A percentile compares a stretch with the other conserved stretches of the same genome.
These are phyloP conservation scores for Zygoascus flipseniorum DNA, from an alignment of 805 yeast genomes.

Conservation along the genomic window DNA sequence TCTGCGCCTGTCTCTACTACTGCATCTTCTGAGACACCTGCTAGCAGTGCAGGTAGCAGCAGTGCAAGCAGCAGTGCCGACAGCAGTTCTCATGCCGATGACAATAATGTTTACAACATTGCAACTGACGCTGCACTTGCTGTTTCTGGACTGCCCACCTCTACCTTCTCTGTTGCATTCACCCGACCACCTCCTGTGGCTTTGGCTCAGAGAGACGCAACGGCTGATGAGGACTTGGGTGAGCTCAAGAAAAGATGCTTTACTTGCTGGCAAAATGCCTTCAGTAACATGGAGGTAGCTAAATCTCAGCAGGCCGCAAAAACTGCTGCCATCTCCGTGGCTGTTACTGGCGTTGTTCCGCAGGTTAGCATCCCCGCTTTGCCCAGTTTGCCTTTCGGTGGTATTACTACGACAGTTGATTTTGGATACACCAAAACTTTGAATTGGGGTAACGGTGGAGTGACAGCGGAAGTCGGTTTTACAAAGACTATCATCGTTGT, in stretches of 20 bases:
- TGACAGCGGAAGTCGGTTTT: background rate
- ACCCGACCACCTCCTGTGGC: background rate
- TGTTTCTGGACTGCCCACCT: background rate
- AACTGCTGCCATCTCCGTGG: background rate
- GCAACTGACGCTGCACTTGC: background rate
- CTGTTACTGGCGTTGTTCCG: background rate
- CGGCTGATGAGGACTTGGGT: background rate
- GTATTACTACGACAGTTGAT: background rate
- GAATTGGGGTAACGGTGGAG: background rate
- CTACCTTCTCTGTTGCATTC: background rate
- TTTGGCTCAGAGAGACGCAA: background rate
- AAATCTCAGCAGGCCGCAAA: background rate
- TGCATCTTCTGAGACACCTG: background rate
- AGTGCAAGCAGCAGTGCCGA: background rate
- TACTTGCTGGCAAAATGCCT: background rate
- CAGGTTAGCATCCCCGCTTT: background rate
- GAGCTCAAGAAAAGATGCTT: background rate
- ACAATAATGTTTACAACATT: background rate
- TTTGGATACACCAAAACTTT: background rate
- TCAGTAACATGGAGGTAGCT: background rate
- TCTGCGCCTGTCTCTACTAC: background rate
- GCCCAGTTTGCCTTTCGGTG: background rate
- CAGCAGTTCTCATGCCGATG: background rate
- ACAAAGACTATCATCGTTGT: background rate
- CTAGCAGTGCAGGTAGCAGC: background rate